phyloP scores from a whole-genome alignment of 1,284 basidiomycete species.

The Ustilago tritici region DNA sequence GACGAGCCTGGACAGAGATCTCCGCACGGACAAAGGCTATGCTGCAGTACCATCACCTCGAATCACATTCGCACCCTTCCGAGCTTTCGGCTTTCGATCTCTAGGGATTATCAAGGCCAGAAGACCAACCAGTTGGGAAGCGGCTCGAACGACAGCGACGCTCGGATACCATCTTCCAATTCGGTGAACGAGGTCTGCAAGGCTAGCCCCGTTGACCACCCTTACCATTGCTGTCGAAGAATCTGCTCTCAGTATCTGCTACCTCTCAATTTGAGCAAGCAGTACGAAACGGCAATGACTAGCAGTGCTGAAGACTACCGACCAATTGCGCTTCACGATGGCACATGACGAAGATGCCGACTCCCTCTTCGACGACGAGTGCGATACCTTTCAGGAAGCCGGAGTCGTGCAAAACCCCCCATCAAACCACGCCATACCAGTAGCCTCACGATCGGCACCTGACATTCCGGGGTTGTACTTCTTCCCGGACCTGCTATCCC shows the following conservation, averaged over 20 bases:
- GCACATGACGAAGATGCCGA: conserved; percentile 21
- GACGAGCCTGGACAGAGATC: neutral
- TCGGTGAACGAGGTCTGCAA: neutral
- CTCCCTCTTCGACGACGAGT: conserved; percentile 33
- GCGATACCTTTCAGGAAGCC: conserved; percentile 3
- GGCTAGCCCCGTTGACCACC: neutral
- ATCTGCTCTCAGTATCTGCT: neutral
- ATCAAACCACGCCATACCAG: neutral
- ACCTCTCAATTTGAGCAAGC: neutral
- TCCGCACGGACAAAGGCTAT: neutral
- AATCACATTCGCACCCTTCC: neutral
- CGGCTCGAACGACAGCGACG: neutral
- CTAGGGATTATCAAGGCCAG: no score
- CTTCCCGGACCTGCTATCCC: conserved; percentile 31
- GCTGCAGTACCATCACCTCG: neutral
- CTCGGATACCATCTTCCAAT: neutral
- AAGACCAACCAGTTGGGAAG: no score
- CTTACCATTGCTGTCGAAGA: neutral
- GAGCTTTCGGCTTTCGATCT: neutral
- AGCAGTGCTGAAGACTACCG: neutral
- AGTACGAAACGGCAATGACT: neutral
- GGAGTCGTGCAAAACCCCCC: neutral
- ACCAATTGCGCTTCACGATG: neutral
- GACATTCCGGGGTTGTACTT: conserved; percentile 40
- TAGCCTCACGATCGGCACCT: conserved; percentile 22